phyloP scores from a whole-genome alignment of 257 asterid genomes.

The Misopates orontium region DNA sequence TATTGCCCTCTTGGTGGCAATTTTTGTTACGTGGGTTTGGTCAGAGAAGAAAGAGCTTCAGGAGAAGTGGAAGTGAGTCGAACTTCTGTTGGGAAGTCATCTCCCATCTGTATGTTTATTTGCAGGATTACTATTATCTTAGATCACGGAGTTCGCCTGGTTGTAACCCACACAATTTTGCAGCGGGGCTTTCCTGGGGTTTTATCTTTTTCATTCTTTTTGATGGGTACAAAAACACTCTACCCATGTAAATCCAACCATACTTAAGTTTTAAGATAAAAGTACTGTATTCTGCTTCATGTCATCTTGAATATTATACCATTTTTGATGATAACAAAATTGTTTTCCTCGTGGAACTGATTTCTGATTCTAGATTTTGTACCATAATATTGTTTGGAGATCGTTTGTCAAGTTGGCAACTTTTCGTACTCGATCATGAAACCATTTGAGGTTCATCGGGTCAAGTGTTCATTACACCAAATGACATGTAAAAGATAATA shows the following conservation, averaged over 20 bases:
- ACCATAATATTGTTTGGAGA: no score
- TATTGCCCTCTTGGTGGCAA: slow-evolving; percentile 74
- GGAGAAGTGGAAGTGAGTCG: slow-evolving; percentile 92
- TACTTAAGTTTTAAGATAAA: no score
- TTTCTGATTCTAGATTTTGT: no score
- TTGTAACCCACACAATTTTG: slow-evolving; percentile 15
- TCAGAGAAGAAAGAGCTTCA: slow-evolving; percentile 94
- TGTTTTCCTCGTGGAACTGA: no score
- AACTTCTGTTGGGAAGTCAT: slow-evolving; percentile 16
- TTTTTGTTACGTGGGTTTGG: slow-evolving; percentile 86
- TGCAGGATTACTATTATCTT: slow-evolving; percentile 23
- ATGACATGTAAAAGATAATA: no score
- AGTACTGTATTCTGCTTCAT: no score
- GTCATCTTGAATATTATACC: no score
- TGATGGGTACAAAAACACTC: slow-evolving; percentile 25
- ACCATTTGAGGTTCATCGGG: no score
- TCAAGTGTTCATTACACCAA: no score
- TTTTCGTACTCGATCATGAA: no score
- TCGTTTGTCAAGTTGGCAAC: no score
- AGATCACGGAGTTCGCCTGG: slow-evolving; percentile 11
- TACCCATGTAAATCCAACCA: background rate
- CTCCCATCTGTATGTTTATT: slow-evolving; percentile 9
- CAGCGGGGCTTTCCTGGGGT: slow-evolving; percentile 21
- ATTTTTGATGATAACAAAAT: no score
- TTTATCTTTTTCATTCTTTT: slow-evolving; percentile 21